Evolutionary conservation across 805 yeast species (phyloP), one percentile per base, ranked within the genome.

Genomic region (Wickerhamiella hasegawae): DNA sequence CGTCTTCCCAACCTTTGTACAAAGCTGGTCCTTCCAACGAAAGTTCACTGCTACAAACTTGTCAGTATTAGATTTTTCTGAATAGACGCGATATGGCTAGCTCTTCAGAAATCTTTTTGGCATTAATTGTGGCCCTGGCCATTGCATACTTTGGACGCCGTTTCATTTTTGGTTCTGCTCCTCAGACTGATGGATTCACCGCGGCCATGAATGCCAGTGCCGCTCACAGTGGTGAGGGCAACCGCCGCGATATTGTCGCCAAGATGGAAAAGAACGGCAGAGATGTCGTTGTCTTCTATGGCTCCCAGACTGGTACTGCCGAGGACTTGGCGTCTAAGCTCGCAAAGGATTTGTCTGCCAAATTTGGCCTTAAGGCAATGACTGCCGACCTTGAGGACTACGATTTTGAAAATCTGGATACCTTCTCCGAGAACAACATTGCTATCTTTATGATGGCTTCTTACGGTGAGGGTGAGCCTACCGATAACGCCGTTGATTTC

Each of bases 391-490:
- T 84, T 34, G 93, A 85, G 29, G 87, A 81, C 51, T 84, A 75
- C 51, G 96, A 87, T 45, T 78, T 67, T 50, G 94, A 84, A 28
- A 73, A 71, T 43, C 63, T 90, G 36, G 73, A 72, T 49, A 70
- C 70, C 33, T 57, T 87, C 42, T 69, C 75, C 16, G 60, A 63
- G 14, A 69, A 69, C 40, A 62, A 70, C 36, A 59, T 70, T n/a
- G 73, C 73, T 16, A 73, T 83, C 42, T 76, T 87, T 50, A 66
- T 87, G 52, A 65, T 84, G 60, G 90, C 97, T 22, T 83, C 95
- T 9, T 90, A 90, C 49, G 98, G 98, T 47, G 98, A 87, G 60
- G 98, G 98, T 53, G 98, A 87, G 55, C 94, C 94, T 47, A 87
- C 98, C 11, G 98, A 87, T 55, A 81, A 82, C 48, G 90, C 96